These are phyloP conservation scores for Fusarium piperis DNA, from an alignment of 2,329 filamentous ascomycete species.

Conservation along the genomic window DNA sequence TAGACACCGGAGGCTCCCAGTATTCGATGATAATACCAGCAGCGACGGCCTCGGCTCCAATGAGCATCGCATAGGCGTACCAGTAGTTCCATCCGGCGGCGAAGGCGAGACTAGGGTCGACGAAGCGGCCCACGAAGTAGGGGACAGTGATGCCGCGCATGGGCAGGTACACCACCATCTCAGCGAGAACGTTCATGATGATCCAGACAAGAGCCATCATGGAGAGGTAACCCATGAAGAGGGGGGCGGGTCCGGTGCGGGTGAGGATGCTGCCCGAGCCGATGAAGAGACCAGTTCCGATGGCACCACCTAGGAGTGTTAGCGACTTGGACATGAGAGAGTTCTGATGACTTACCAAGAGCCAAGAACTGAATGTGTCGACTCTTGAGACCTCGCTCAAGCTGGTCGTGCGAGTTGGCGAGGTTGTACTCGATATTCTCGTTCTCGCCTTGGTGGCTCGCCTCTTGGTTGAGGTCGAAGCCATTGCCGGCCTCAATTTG, in stretches of 20 bases:
- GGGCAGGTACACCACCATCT: constrained; percentile 65
- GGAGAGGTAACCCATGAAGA: constrained; percentile 26
- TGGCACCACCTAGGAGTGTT: constrained; percentile 55
- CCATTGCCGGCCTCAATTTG: constrained; percentile 24
- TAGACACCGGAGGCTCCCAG: constrained; percentile 63
- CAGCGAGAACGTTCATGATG: constrained; percentile 52
- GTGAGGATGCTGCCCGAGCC: constrained; percentile 20
- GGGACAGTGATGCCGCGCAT: constrained; percentile 66
- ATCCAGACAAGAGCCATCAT: constrained; percentile 17
- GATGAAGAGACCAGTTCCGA: constrained; percentile 72
- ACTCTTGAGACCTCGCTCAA: constrained; percentile 67
- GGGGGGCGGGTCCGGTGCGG: constrained; percentile 12
- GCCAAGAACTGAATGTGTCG: constrained; percentile 68
- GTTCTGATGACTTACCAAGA: not conserved
- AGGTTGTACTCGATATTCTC: constrained; percentile 49
- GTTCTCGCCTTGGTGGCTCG: constrained; percentile 29
- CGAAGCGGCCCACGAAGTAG: constrained; percentile 65
- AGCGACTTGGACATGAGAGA: not conserved
- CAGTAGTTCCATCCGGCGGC: constrained; percentile 70
- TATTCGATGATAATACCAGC: constrained; percentile 68
- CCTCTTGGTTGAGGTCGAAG: constrained; percentile 43
- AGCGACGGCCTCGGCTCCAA: constrained; percentile 67
- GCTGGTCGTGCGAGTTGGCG: constrained; percentile 53
- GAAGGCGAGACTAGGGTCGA: constrained; percentile 65
- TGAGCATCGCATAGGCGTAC: constrained; percentile 68